A percentile compares a stretch with the other conserved stretches of the same genome.
Evolutionary conservation across 1,284 basidiomycete species (phyloP).

Genomic region (Cutaneotrichosporon sp.): DNA sequence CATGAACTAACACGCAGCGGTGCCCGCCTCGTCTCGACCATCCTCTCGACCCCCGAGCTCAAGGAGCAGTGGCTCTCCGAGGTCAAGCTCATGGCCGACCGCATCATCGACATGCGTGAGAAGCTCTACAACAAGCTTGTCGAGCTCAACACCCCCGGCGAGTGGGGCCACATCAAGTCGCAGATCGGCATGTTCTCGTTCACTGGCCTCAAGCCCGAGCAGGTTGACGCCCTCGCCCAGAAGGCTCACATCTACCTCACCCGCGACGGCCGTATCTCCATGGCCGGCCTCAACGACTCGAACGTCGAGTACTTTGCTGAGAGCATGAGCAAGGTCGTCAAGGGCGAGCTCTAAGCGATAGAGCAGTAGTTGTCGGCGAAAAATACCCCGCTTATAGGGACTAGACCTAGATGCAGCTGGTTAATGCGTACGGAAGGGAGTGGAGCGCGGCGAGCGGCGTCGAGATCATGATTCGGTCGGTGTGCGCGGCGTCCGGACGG

Average conservation of each 20-base stretch:
- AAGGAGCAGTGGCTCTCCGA: conserved; percentile 84
- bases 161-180: conserved; percentile 94
- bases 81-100: conserved; percentile 91
- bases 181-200: conserved; percentile 82
- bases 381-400: conserved; percentile 2
- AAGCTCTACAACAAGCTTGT: conserved; percentile 77
- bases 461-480: background rate
- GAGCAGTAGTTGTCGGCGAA: background rate
- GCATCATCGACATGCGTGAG: conserved; percentile 95
- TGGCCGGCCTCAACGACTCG: conserved; percentile 88
- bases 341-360: conserved; percentile 58
- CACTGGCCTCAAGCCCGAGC: conserved; percentile 74
- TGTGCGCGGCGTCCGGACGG: too few relatives aligned
- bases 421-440: background rate
- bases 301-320: conserved; percentile 90
- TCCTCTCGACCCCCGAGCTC: conserved; percentile 72
- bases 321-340: conserved; percentile 77
- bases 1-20: conserved; percentile 59
- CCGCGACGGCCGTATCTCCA: conserved; percentile 78
- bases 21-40: conserved; percentile 82
- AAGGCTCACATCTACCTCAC: conserved; percentile 88
- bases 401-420: conserved; percentile 1
- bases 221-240: conserved; percentile 83
- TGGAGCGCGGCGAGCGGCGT: too few relatives aligned
- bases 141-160: conserved; percentile 84